Base-by-base conservation (phyloP, 192 early-diverging fungal species). In the Coemansia sp. region DNA sequence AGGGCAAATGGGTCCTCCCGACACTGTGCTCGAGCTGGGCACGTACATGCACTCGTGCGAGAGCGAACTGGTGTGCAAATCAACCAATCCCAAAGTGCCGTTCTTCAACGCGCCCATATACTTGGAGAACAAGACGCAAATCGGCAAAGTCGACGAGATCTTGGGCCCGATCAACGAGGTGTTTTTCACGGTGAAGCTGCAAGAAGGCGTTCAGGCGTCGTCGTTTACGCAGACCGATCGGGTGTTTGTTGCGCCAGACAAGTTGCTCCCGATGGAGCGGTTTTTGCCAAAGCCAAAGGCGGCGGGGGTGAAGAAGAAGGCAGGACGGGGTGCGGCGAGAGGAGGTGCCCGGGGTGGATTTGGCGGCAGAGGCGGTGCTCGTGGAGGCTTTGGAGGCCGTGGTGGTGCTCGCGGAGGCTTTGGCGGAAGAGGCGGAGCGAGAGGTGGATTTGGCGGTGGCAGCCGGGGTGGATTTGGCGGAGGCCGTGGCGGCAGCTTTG, bases 71-170 rank as follows among this genome's bases (percentile, higher is more conserved):
- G 95, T 99, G 29, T 97, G 94, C 83, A 86, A 85, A 65, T 93
- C 91, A 25, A 90, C 88, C 60, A 94, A 91, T 82, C 64, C 82
- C 51, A 92, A 98, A 77, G 90, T 99, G 67, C 97, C 97, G 22
- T 99, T 96, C 84, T 99, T 99, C 86, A 99, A 97, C 72, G 97
- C 97, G 2, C 95, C 97, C 49, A 95, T 99, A 62, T 99, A 88
- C 85, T 86, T 96, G 32, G 92, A 97, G 72, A 96, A 97, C 86
- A 99, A 99, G 86, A 91, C 90, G 57, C 94, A 94, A 80, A 97
- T 99, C 70, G 97, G 97, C 69, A 97, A 99, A 72, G 95, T 99
- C 5, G 97, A 99, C 63, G 97, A 99, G 77, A 97, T 99, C 65
- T 85, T 99, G 29, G 97, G 97, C 11, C 95, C 95, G 37, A 86